Evolutionary conservation across 208 protist species (phyloP), one percentile per base, ranked within the genome.

Genomic region (Angomonas ambiguus): DNA sequence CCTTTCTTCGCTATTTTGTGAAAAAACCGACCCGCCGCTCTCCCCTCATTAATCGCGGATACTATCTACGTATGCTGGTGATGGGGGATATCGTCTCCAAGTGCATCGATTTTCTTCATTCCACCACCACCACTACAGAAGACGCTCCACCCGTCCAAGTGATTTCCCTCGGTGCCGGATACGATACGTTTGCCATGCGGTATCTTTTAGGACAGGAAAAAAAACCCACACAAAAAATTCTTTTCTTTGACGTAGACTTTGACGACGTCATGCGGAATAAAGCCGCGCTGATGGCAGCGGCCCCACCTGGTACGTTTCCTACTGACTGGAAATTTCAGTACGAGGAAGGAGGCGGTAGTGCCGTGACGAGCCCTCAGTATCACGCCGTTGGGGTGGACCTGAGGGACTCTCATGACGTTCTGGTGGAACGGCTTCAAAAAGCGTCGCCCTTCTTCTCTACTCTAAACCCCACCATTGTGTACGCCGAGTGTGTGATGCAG

Each of bases 401-500:
- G n/a, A 85, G 91, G 16, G 59, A 79, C 24, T 64, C 70, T 0
- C n/a, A 69, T 35, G 38, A 76, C 57, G 59, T 76, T 24, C 69
- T 96, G 27, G 22, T 84, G 4, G 51, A 57, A 0, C 68, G 74
- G 13, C 65, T 79, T 28, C 53, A 71, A 10, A 42, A 71, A 61
- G 65, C 49, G 11, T 62, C 55, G 25, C 5, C 61, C 0, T 58
- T 45, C 30, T 85, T 96, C 59, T 69, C 74, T 25, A 16, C 74
- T 1, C 24, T 38, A 0, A 41, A 74, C 42, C 83, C 85, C 2
- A 94, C 88, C 8, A 71, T 96, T 61, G 72, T 96, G n/a, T 94
- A 90, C 69, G 91, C 91, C 13, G 88, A 96, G 74, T 96, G 91
- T 51, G 87, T 96, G 16, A 92, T 93, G 83, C 91, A 96, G 75